Conservation (phyloP, 2,329 filamentous ascomycete genomes). For the Fusarium siculi region DNA sequence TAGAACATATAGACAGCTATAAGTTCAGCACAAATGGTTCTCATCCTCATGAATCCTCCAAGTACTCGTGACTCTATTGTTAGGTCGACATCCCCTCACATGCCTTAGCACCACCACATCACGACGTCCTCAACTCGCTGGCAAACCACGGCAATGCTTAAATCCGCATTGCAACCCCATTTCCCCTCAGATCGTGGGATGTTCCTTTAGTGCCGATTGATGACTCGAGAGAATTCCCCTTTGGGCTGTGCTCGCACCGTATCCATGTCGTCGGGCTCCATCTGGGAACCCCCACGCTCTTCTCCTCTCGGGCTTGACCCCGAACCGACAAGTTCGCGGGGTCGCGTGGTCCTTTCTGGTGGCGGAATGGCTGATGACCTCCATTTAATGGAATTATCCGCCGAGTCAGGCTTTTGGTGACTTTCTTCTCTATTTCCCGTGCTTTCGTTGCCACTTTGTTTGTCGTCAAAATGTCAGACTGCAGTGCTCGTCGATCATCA, state of each 20-base stretch:
- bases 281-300: constrained; percentile 18
- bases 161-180: not conserved
- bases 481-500: not conserved
- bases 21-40: too few species aligned
- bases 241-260: not conserved
- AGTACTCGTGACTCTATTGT: too few species aligned
- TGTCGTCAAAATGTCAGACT: not conserved
- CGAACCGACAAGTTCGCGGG: constrained; percentile 8
- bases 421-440: not conserved
- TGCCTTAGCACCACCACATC: not conserved
- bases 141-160: not conserved
- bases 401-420: not conserved
- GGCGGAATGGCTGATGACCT: not conserved
- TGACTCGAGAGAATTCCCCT: constrained; percentile 1
- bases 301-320: not conserved
- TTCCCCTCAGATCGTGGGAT: constrained; percentile 25
- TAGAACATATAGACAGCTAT: too few species aligned
- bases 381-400: not conserved
- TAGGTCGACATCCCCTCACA: too few species aligned
- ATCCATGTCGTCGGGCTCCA: constrained; percentile 3
- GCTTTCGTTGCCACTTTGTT: fast-evolving
- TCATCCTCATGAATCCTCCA: too few species aligned
- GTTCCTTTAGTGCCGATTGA: constrained; percentile 6
- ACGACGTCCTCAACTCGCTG: not conserved
- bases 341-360: constrained; percentile 3